Evolutionary conservation across 805 yeast genomes (phyloP), one percentile per base, ranked within the genome.

Genomic region (Barnettozyma pratensis): DNA sequence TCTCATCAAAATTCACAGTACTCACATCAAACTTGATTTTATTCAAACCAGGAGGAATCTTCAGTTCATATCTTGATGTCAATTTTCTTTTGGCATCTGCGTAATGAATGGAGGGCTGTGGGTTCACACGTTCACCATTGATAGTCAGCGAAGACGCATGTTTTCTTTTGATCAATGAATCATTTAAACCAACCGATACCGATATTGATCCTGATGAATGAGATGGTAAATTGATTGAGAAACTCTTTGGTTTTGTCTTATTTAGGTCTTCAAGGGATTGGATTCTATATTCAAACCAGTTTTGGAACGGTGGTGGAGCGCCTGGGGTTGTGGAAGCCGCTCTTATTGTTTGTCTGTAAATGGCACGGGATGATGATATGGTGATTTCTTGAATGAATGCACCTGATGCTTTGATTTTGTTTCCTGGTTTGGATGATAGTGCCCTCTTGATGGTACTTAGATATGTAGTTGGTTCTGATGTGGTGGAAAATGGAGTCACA

Each of bases 1-100:
- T 41, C 12, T 58, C 59, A n/a, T 54, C 40, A 11, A 53, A 48
- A 11, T 59, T 59, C 10, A 68, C 65, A 11, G 71, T 66, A 6
- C 63, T 54, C 43, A 70, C 63, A 41, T 64, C 65, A 45, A 71
- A 73, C 36, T 69, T 74, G 37, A 76, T 60, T 46, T 70, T 59
- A 50, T 75, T 77, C 54, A 77, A 62, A 1, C 82, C 82, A 41
- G 65, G 54, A 19, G 75, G 72, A 34, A 77, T 60, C 52, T 72
- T 75, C 47, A 75, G 52, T 51, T 76, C 81, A 55, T 69, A 76
- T 48, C 69, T 67, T 19, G 62, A 70, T 49, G 52, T 50, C 53
- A 60, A 51, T 53, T 58, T 50, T 47, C 54, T 57, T 39, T 59
- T 58, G 30, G 54, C 47, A 46, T 63, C 66, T 2, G 63, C 65